phyloP scores from a whole-genome alignment of 495 filamentous ascomycete genomes.

The Collariella sp. region DNA sequence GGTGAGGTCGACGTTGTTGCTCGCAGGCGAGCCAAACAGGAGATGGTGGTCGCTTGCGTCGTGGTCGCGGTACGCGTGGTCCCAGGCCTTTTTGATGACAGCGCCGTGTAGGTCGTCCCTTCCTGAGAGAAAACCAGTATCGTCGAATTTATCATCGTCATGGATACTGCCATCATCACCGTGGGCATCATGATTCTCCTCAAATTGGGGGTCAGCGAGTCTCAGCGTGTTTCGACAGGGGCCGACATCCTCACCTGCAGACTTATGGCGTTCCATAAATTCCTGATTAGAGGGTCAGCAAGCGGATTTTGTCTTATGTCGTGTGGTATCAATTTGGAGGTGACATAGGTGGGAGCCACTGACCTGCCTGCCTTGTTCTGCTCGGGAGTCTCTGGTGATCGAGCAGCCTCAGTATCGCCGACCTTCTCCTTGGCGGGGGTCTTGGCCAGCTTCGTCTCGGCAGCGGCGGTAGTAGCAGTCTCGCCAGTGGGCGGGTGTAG shows the following conservation, averaged over 20 bases:
- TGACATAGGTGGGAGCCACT: not conserved
- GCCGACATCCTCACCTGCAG: slow-evolving; percentile 33
- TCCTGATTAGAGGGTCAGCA: slow-evolving; percentile 22
- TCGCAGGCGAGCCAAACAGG: slow-evolving; percentile 40
- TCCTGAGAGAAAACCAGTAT: slow-evolving; percentile 1
- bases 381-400: not conserved
- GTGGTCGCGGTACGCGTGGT: slow-evolving; percentile 19
- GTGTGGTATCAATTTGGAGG: too few species aligned
- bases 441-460: not conserved
- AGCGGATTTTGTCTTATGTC: too few species aligned
- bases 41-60: slow-evolving; percentile 35
- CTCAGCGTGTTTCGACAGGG: too few species aligned
- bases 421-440: not conserved
- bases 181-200: not conserved
- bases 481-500: slow-evolving; percentile 28
- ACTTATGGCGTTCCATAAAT: slow-evolving; percentile 40
- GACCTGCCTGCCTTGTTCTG: too few species aligned
- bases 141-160: slow-evolving; percentile 29
- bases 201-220: too few species aligned
- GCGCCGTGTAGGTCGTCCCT: not conserved
- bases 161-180: slow-evolving; percentile 20
- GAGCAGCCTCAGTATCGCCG: not conserved
- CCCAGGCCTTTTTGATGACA: slow-evolving; percentile 38
- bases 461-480: not conserved
- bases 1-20: slow-evolving; percentile 34